Evolutionary conservation across 305 asterid genomes (phyloP), one percentile per base, ranked within the genome.

Genomic region (Nicotiana rustica): DNA sequence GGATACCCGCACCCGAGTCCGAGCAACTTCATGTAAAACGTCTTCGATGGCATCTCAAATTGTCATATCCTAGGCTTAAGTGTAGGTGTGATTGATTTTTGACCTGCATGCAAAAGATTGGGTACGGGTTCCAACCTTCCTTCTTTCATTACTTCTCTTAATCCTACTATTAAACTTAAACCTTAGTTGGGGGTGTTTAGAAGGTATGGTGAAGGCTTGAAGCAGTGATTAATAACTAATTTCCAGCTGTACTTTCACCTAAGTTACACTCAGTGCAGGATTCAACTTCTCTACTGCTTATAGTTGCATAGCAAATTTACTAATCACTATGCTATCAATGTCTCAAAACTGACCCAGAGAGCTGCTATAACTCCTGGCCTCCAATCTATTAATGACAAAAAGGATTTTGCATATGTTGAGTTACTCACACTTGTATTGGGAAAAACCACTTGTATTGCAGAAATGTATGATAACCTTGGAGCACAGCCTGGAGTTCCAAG

Each of bases 401-500:
- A 6, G 25, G 64, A 73, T 73, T 49, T 49, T 52, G 19, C 14
- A 0, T 73, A 49, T 73, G 64, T 25, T 49, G 61, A 47, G 2
- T 49, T 25, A 25, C 44, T 49, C 64, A 73, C 78, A 71, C 41
- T 49, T 73, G 44, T 49, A n/a, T 25, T 49, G 79, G 21, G 21
- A 25, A 49, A 19, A 21, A 12, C 18, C 41, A 73, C 44, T 10
- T 35, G 29, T 73, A 21, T n/a, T 67, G 76, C 68, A 84, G 89
- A 82, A 55, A 84, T 87, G 89, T 84, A 84, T 77, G 87, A 84
- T 87, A 84, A 80, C 83, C 80, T 84, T 57, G 86, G 86, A 60
- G 68, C 84, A 79, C 85, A 84, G 68, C 83, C 89, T 8, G 86
- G 86, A 67, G 85, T 67, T 21, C 70, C 83, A 15, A 80, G 71